These are phyloP conservation scores for Pseudogymnoascus sp. DNA, from an alignment of 2,329 filamentous ascomycete genomes.

Conservation along the genomic window DNA sequence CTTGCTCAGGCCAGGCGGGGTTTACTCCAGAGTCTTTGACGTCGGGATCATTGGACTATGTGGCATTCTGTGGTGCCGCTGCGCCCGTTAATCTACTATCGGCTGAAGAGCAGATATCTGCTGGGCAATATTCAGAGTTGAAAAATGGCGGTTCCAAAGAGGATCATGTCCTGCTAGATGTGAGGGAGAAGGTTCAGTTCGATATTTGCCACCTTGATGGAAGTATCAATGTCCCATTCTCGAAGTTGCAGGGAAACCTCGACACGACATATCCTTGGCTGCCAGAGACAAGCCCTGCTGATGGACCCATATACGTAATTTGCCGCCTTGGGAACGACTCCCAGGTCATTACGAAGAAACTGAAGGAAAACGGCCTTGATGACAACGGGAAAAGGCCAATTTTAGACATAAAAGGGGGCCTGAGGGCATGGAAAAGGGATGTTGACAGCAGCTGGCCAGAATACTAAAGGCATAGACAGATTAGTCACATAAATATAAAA, in stretches of 20 bases:
- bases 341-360: conserved; percentile 56
- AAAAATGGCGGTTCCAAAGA: conserved; percentile 18
- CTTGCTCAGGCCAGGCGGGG: conserved; percentile 57
- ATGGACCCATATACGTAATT: conserved; percentile 58
- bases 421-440: conserved; percentile 62
- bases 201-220: conserved; percentile 68
- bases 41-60: conserved; percentile 68
- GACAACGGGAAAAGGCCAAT: conserved; percentile 45
- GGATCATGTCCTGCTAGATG: conserved; percentile 63
- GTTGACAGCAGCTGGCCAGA: conserved; percentile 54
- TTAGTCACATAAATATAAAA: background rate
- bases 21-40: conserved; percentile 56
- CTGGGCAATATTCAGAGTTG: conserved; percentile 43
- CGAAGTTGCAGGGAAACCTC: conserved; percentile 35
- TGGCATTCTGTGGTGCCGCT: conserved; percentile 70
- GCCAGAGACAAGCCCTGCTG: conserved; percentile 30
- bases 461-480: conserved; percentile 32
- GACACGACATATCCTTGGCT: conserved; percentile 29
- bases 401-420: conserved; percentile 63
- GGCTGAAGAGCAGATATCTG: conserved; percentile 59
- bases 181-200: conserved; percentile 77
- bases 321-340: conserved; percentile 74
- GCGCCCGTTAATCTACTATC: conserved; percentile 47
- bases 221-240: conserved; percentile 68
- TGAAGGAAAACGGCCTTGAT: conserved; percentile 51